Evolutionary conservation across 2,329 filamentous ascomycete species (phyloP).

Genomic region (Cladosporium sphaerospermum): DNA sequence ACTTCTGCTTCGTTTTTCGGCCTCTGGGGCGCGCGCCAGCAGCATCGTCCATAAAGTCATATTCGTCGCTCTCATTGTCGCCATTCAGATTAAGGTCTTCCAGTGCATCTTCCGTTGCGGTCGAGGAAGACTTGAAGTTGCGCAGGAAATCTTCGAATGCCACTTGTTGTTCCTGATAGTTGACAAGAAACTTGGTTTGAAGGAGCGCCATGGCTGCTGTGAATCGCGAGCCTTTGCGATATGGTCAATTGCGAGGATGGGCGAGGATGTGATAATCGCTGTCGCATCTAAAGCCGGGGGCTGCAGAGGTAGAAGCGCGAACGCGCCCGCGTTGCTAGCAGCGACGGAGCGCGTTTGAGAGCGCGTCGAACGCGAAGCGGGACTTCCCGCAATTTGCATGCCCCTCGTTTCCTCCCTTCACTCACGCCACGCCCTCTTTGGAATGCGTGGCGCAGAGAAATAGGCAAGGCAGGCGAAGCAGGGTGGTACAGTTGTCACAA

Average conservation of each 20-base stretch:
- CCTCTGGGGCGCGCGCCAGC: constrained; percentile 38
- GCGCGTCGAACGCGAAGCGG: background rate
- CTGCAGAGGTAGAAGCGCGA: background rate
- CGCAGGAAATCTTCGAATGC: constrained; percentile 83
- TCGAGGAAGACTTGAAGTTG: constrained; percentile 78
- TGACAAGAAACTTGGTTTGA: constrained; percentile 69
- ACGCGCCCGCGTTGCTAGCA: too few relatives aligned
- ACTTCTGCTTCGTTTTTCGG: constrained; percentile 61
- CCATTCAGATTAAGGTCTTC: constrained; percentile 81
- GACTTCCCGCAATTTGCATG: background rate
- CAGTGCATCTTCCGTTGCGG: constrained; percentile 70
- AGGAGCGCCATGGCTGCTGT: constrained; percentile 68
- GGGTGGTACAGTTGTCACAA: too few relatives aligned
- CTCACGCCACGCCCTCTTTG: too few relatives aligned
- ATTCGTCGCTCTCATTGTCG: constrained; percentile 79
- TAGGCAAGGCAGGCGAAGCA: too few relatives aligned
- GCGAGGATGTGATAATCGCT: background rate
- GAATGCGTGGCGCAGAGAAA: too few relatives aligned
- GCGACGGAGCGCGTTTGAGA: background rate
- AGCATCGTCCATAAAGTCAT: constrained; percentile 84
- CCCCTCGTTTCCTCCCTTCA: too few relatives aligned
- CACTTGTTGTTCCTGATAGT: constrained; percentile 80
- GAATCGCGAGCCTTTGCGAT: too few relatives aligned
- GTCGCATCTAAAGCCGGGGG: background rate
- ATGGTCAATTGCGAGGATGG: too few relatives aligned